Evolutionary conservation across 2,329 filamentous ascomycete genomes (phyloP).

Genomic region (Sporothrix brunneoviolacea): DNA sequence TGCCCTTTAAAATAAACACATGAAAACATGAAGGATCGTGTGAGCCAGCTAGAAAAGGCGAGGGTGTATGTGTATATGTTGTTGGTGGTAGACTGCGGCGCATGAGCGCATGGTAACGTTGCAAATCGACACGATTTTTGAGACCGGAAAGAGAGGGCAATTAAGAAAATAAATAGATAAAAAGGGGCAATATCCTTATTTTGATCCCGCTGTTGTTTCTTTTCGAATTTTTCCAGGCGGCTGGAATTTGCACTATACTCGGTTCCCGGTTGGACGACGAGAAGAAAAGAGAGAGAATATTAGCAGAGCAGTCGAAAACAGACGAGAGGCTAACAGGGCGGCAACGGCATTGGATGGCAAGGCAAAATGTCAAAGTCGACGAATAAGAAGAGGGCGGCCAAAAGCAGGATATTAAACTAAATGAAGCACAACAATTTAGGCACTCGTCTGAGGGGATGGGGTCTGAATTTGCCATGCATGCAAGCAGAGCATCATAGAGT

Average conservation of each 20-base stretch:
- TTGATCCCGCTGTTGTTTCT: neutral
- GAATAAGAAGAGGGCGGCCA: neutral
- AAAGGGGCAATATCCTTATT: neutral
- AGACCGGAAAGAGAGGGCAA: neutral
- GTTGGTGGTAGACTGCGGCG: neutral
- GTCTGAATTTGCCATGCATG: neutral
- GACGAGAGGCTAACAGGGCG: neutral
- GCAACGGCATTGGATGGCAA: conserved; percentile 3
- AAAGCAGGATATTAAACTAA: neutral
- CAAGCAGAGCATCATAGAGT: neutral
- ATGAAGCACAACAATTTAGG: neutral
- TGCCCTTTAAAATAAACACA: too few relatives aligned
- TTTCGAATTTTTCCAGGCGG: conserved; percentile 14
- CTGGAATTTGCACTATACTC: conserved; percentile 13
- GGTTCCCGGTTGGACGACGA: conserved; percentile 13
- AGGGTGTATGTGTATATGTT: neutral
- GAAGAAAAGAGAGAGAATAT: neutral
- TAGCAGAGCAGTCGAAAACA: neutral
- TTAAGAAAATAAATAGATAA: neutral
- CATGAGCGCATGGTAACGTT: conserved; percentile 10
- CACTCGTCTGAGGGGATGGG: conserved; percentile 5
- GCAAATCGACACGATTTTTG: neutral
- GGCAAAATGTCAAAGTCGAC: neutral
- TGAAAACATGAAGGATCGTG: too few relatives aligned
- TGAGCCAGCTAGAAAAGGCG: neutral